Evolutionary conservation across 139 green algal species (phyloP).

Genomic region (Asterochloris sp.): DNA sequence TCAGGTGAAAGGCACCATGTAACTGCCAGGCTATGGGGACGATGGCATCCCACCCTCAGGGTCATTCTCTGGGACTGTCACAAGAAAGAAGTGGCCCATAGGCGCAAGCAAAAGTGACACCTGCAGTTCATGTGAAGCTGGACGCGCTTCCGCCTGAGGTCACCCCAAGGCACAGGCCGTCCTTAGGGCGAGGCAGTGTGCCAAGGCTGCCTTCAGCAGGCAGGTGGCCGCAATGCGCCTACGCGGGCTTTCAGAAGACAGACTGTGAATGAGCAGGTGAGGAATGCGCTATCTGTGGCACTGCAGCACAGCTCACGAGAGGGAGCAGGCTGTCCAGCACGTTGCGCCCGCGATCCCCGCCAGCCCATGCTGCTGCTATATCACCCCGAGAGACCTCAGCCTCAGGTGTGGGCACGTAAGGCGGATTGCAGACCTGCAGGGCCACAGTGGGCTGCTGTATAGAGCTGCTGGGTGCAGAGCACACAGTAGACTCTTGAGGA

Average conservation of each 20-base stretch:
- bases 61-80: constrained; percentile 77
- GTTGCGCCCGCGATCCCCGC: constrained; percentile 62
- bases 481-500: neutral
- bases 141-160: neutral
- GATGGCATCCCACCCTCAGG: constrained; percentile 40
- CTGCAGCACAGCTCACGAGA: constrained; percentile 24
- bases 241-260: no score
- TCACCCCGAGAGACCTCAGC: constrained; percentile 69
- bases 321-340: constrained; percentile 86
- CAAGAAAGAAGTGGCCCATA: constrained; percentile 58
- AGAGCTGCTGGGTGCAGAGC: neutral
- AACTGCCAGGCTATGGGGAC: no score
- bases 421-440: constrained; percentile 93
- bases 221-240: no score
- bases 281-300: no score
- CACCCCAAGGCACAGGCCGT: no score
- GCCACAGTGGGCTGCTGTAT: neutral
- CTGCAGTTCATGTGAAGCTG: constrained; percentile 23
- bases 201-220: no score
- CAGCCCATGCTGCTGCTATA: constrained; percentile 85
- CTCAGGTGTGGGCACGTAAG: constrained; percentile 93
- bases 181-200: neutral
- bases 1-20: no score
- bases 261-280: no score
- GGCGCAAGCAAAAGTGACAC: constrained; percentile 48